Evolutionary conservation across 176 grass and related monocot genomes (phyloP).

Genomic region (Oryza coarctata): DNA sequence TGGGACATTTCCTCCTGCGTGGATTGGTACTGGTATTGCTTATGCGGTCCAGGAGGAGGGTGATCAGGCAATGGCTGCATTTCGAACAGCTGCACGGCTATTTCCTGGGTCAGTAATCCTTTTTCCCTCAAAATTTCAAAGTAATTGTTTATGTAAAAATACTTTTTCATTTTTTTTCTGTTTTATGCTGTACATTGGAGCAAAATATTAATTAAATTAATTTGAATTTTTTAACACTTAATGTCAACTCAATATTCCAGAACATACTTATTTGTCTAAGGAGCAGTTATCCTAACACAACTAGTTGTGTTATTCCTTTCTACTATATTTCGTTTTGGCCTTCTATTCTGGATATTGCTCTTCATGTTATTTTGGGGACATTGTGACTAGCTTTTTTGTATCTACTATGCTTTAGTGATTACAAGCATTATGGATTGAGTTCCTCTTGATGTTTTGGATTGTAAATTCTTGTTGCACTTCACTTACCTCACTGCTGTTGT

Average conservation of each 20-base stretch:
- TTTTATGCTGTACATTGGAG: background rate
- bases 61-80: slow-evolving; percentile 95
- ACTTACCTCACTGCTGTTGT: background rate
- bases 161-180: background rate
- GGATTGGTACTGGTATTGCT: slow-evolving; percentile 90
- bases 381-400: background rate
- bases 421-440: background rate
- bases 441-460: background rate
- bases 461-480: slow-evolving; percentile 9
- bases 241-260: background rate
- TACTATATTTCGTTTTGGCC: background rate
- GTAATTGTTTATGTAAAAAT: slow-evolving; percentile 16
- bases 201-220: background rate
- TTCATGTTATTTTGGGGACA: background rate
- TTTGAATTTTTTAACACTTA: background rate
- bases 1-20: slow-evolving; percentile 90
- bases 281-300: background rate
- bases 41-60: slow-evolving; percentile 91
- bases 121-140: slow-evolving; percentile 8
- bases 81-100: slow-evolving; percentile 83
- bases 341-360: background rate
- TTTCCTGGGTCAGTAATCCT: slow-evolving; percentile 83
- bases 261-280: background rate
- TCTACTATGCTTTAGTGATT: background rate
- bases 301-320: background rate